Conservation (phyloP, 129 eudicot species). For the Rutidosis leptorrhynchoides region DNA sequence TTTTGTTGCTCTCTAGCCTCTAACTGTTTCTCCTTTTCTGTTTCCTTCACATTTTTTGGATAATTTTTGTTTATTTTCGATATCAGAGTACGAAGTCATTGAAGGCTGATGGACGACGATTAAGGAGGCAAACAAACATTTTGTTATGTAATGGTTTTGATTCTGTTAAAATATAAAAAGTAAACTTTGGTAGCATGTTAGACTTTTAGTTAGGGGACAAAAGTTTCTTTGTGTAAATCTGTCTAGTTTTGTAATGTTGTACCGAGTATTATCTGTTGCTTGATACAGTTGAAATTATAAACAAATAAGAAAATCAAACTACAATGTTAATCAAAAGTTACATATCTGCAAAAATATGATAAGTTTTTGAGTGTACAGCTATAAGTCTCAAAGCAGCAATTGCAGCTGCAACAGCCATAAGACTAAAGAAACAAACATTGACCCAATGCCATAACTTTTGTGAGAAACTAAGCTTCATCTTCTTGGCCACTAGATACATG, state of each 20-base stretch:
- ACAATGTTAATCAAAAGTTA: slow-evolving; percentile 20
- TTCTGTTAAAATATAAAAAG: slow-evolving; percentile 13
- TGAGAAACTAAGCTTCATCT: slow-evolving; percentile 25
- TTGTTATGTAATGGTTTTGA: slow-evolving; percentile 12
- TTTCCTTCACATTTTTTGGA: background rate
- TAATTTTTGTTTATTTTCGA: slow-evolving; percentile 7
- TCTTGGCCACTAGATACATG: slow-evolving; percentile 81
- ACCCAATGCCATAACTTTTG: slow-evolving; percentile 87
- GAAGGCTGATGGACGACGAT: slow-evolving; percentile 10
- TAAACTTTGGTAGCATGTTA: slow-evolving; percentile 16
- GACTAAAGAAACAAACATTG: slow-evolving; percentile 59
- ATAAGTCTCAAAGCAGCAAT: slow-evolving; percentile 83
- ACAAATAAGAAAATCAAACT: background rate
- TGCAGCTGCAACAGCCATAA: slow-evolving; percentile 66
- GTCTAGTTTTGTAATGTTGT: slow-evolving; percentile 9
- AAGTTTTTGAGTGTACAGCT: slow-evolving; percentile 53
- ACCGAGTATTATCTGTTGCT: background rate
- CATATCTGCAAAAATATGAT: slow-evolving; percentile 74
- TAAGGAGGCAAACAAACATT: slow-evolving; percentile 7
- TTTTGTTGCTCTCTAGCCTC: background rate
- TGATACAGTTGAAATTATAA: background rate
- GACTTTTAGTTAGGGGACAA: slow-evolving; percentile 16
- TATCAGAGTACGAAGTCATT: slow-evolving; percentile 11
- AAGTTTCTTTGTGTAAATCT: background rate
- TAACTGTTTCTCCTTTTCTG: background rate